Evolutionary conservation across 73 alveolate species (phyloP).

Genomic region (Symbiodinium pilosum): DNA sequence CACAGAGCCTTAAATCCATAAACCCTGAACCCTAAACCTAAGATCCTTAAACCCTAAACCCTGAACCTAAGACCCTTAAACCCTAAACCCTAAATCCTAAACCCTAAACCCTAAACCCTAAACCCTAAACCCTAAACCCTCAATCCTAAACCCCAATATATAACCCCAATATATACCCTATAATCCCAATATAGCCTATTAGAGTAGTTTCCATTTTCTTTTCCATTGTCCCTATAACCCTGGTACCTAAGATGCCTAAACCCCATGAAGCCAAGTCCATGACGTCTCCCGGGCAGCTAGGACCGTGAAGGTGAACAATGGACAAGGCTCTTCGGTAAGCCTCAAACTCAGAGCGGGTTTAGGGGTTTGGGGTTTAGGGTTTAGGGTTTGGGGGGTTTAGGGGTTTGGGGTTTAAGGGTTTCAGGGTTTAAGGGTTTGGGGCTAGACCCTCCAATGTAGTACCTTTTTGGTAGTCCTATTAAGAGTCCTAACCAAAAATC

Average conservation of each 20-base stretch:
- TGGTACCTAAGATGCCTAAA: no score
- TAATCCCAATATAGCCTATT: no score
- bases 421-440: neutral
- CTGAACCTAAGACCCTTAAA: no score
- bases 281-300: neutral
- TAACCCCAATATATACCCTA: no score
- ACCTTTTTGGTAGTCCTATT: neutral
- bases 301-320: constrained; percentile 57
- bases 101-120: neutral
- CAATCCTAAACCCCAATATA: neutral
- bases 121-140: neutral
- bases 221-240: no score
- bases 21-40: no score
- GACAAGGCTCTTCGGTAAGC: constrained; percentile 60
- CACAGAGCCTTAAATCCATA: no score
- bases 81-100: no score
- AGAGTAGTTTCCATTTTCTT: no score
- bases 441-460: neutral
- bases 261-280: neutral
- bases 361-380: neutral
- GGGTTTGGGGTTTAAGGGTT: neutral
- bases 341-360: neutral
- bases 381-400: neutral
- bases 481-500: neutral
- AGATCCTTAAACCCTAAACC: no score